Evolutionary conservation across 2,329 filamentous ascomycete genomes (phyloP).

Genomic region (Penicillium fuscoglaucum): DNA sequence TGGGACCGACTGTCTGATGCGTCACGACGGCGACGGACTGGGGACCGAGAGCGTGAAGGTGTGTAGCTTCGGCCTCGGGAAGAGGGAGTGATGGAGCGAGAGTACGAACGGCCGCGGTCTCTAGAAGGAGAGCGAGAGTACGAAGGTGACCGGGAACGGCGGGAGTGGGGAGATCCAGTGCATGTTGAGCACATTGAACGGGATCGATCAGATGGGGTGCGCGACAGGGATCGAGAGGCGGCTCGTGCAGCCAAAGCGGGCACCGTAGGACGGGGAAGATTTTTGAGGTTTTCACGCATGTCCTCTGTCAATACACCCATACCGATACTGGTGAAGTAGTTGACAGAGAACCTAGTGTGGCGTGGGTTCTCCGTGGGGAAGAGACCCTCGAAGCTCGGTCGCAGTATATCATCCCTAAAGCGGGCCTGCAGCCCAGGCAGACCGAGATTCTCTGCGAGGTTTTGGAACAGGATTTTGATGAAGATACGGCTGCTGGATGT

Average conservation of each 20-base stretch:
- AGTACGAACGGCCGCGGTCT: conserved; percentile 35
- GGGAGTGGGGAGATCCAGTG: conserved; percentile 35
- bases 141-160: conserved; percentile 46
- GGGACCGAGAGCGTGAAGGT: conserved; percentile 40
- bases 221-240: conserved; percentile 64
- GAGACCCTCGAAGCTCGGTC: conserved; percentile 75
- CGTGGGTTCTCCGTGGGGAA: conserved; percentile 88
- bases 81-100: conserved; percentile 33
- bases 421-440: conserved; percentile 75
- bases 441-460: conserved; percentile 82
- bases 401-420: conserved; percentile 74
- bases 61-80: conserved; percentile 39
- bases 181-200: conserved; percentile 37
- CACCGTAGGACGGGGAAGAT: conserved; percentile 79
- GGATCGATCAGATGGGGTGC: conserved; percentile 45
- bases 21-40: conserved; percentile 32
- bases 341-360: conserved; percentile 95
- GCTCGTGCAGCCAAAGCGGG: conserved; percentile 63
- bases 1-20: conserved; percentile 38
- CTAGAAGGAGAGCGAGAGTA: conserved; percentile 40
- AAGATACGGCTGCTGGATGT: conserved; percentile 97
- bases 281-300: conserved; percentile 88
- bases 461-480: conserved; percentile 95
- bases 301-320: conserved; percentile 94
- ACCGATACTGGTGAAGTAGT: conserved; percentile 97